Conservation (phyloP, 2,329 filamentous ascomycete species). For the Magnaporthiopsis rhizophila region DNA sequence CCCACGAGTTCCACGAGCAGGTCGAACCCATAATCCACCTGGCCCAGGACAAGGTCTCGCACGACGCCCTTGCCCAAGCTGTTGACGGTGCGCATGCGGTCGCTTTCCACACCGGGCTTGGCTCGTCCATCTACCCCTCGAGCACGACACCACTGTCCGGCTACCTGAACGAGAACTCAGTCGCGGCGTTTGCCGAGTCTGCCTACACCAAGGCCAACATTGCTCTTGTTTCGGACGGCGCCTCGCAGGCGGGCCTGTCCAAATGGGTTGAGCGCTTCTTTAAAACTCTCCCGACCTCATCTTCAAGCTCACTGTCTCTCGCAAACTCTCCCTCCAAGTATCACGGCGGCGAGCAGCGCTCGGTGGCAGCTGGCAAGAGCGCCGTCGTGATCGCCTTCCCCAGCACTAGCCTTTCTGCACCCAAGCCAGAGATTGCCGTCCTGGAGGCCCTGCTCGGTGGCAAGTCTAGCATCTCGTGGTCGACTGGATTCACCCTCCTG, state of each 20-base stretch:
- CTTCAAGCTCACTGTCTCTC: constrained; percentile 43
- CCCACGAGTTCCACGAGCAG: constrained; percentile 85
- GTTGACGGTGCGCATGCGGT: constrained; percentile 78
- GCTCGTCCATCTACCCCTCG: constrained; percentile 66
- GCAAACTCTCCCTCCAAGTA: constrained; percentile 68
- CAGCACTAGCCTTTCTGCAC: constrained; percentile 70
- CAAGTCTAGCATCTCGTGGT: constrained; percentile 90
- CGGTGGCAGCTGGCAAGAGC: constrained; percentile 68
- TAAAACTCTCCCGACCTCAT: constrained; percentile 53
- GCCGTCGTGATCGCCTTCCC: constrained; percentile 87
- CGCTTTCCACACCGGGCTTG: constrained; percentile 91
- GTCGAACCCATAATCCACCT: constrained; percentile 68
- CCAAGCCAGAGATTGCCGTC: constrained; percentile 86
- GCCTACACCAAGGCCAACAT: constrained; percentile 89
- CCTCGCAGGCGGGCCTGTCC: constrained; percentile 63
- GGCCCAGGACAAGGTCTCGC: constrained; percentile 66
- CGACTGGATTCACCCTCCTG: constrained; percentile 83
- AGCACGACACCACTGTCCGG: constrained; percentile 64
- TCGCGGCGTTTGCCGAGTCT: constrained; percentile 67
- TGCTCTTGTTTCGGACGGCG: constrained; percentile 83
- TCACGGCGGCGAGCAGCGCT: constrained; percentile 90
- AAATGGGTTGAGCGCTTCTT: constrained; percentile 97
- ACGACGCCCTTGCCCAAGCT: constrained; percentile 58
- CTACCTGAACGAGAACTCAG: constrained; percentile 69
- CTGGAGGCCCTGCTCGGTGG: constrained; percentile 86